These are phyloP conservation scores for Picea abies DNA, from an alignment of 83 land plant species.

Conservation along the genomic window DNA sequence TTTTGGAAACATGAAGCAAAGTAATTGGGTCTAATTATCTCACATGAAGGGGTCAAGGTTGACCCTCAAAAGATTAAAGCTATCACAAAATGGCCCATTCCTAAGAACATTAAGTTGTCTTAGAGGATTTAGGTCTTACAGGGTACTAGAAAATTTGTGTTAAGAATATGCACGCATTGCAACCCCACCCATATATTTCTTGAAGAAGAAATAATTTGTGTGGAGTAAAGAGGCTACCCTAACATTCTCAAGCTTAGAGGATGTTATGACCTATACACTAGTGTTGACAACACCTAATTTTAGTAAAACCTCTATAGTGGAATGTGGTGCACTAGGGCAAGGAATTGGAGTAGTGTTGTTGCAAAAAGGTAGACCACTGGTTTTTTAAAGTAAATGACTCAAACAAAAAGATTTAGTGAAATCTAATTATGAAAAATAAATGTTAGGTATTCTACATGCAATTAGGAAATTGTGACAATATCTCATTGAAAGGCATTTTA, in stretches of 20 bases:
- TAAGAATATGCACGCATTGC: no score
- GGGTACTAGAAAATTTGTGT: neutral
- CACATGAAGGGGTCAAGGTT: no score
- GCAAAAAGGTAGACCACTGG: no score
- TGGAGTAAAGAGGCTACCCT: neutral
- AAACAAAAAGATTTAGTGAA: no score
- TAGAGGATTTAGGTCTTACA: neutral
- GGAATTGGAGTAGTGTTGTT: neutral
- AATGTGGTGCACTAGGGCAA: neutral
- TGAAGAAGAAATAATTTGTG: neutral
- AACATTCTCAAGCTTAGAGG: neutral
- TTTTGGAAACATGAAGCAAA: no score
- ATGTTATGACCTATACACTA: neutral
- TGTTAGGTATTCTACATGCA: no score
- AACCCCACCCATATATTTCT: neutral
- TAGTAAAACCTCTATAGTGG: neutral
- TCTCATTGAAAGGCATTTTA: no score
- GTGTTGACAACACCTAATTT: neutral
- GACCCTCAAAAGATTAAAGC: no score
- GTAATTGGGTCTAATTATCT: no score
- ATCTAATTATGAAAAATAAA: no score
- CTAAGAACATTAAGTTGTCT: neutral
- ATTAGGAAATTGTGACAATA: no score
- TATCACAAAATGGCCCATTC: neutral
- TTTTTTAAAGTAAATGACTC: no score